A percentile compares a stretch with the other conserved stretches of the same genome.
These are phyloP conservation scores for Colletotrichum sansevieriae DNA, from an alignment of 2,329 filamentous ascomycete species.

Conservation along the genomic window DNA sequence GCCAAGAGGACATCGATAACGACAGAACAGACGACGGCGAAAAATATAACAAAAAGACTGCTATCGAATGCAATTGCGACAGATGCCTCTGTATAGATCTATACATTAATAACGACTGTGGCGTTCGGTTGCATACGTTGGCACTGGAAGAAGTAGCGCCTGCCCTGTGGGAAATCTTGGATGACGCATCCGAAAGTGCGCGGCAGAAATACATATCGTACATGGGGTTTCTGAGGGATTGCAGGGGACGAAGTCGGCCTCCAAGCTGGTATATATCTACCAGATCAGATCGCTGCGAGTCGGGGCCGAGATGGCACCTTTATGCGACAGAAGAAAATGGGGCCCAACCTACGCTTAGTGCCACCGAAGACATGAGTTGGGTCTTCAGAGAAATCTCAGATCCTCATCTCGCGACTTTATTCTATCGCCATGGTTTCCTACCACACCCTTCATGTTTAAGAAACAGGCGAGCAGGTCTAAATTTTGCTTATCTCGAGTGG, in stretches of 20 bases:
- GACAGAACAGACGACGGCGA: too few relatives aligned
- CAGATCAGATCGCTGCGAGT: neutral
- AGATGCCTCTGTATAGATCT: neutral
- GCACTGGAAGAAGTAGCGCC: too few relatives aligned
- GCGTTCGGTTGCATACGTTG: neutral
- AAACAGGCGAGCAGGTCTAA: too few relatives aligned
- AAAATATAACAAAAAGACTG: rapidly evolving
- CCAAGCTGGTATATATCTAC: neutral
- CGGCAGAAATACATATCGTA: neutral
- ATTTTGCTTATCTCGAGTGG: neutral
- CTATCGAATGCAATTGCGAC: neutral
- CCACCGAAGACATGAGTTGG: neutral
- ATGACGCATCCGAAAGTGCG: neutral
- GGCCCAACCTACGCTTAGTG: neutral
- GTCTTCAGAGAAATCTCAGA: neutral
- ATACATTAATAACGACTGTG: neutral
- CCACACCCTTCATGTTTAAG: neutral
- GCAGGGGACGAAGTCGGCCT: neutral
- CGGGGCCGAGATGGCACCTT: too few relatives aligned
- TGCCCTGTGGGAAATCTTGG: too few relatives aligned
- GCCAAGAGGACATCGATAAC: too few relatives aligned
- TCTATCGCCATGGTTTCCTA: neutral
- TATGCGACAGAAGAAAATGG: too few relatives aligned
- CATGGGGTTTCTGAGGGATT: neutral
- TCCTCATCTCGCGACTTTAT: neutral